Evolutionary conservation across 2,329 filamentous ascomycete species (phyloP).

Genomic region (Pseudogymnoascus sp.): DNA sequence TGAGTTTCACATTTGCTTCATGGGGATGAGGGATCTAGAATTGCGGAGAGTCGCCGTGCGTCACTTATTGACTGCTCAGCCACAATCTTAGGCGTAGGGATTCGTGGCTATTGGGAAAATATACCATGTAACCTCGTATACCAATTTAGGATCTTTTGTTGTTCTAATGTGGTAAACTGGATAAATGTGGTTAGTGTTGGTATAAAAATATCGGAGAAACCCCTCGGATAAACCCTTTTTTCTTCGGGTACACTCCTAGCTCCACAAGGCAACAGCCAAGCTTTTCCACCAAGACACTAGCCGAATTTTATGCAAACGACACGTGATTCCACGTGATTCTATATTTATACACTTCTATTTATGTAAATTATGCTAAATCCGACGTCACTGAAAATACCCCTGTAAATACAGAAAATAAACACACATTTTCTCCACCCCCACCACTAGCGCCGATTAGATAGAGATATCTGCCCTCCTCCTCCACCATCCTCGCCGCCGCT

Average conservation of each 20-base stretch:
- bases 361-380: not conserved
- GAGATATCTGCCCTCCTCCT: not conserved
- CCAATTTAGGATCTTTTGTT: not conserved
- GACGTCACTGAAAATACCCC: not conserved
- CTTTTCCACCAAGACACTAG: not conserved
- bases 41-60: not conserved
- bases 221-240: not conserved
- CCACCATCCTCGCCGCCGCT: not conserved
- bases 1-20: not conserved
- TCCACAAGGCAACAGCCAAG: not conserved
- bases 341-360: not conserved
- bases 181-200: not conserved
- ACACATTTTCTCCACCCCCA: slow-evolving; percentile 7
- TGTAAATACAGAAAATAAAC: slow-evolving; percentile 2
- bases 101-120: not conserved
- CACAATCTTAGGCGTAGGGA: not conserved
- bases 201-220: not conserved
- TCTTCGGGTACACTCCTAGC: not conserved
- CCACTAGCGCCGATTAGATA: slow-evolving; percentile 1
- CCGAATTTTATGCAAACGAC: not conserved
- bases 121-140: not conserved
- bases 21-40: not conserved
- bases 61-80: not conserved
- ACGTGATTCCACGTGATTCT: not conserved
- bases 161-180: not conserved